These are phyloP conservation scores for Trametes meyenii DNA, from an alignment of 768 basidiomycete species.

Conservation along the genomic window DNA sequence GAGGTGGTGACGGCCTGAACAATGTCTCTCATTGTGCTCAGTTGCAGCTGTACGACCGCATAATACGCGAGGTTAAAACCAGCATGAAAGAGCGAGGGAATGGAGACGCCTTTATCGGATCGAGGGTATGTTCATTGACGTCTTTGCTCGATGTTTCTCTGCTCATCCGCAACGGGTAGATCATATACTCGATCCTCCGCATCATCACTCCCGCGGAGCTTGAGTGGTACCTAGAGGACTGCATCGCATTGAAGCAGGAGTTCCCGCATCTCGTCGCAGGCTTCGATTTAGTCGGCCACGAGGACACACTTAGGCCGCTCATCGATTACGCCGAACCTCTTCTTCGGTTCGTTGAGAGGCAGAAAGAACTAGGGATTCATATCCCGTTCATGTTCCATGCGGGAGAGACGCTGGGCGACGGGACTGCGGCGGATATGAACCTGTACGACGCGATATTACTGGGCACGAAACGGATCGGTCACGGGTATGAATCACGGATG, in stretches of 20 bases:
- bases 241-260: slow-evolving; percentile 68
- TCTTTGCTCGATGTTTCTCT: neutral
- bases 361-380: slow-evolving; percentile 57
- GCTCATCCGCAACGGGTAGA: neutral
- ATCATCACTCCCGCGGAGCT: slow-evolving; percentile 57
- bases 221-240: slow-evolving; percentile 71
- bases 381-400: slow-evolving; percentile 82
- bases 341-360: slow-evolving; percentile 57
- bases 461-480: slow-evolving; percentile 81
- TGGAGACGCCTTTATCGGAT: slow-evolving; percentile 64
- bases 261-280: slow-evolving; percentile 75
- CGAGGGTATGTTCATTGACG: slow-evolving; percentile 49
- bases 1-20: slow-evolving; percentile 55
- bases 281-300: slow-evolving; percentile 80
- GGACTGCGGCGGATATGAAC: slow-evolving; percentile 67
- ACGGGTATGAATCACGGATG: slow-evolving; percentile 52
- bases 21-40: slow-evolving; percentile 61
- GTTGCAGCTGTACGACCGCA: slow-evolving; percentile 53
- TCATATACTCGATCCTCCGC: slow-evolving; percentile 66
- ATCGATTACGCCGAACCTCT: slow-evolving; percentile 64
- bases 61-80: slow-evolving; percentile 53
- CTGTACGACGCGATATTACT: slow-evolving; percentile 78
- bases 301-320: slow-evolving; percentile 60
- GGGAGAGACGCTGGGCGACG: slow-evolving; percentile 80
- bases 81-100: slow-evolving; percentile 54